Evolutionary conservation across 2,329 filamentous ascomycete genomes (phyloP).

Genomic region (Talaromyces verruculosus): DNA sequence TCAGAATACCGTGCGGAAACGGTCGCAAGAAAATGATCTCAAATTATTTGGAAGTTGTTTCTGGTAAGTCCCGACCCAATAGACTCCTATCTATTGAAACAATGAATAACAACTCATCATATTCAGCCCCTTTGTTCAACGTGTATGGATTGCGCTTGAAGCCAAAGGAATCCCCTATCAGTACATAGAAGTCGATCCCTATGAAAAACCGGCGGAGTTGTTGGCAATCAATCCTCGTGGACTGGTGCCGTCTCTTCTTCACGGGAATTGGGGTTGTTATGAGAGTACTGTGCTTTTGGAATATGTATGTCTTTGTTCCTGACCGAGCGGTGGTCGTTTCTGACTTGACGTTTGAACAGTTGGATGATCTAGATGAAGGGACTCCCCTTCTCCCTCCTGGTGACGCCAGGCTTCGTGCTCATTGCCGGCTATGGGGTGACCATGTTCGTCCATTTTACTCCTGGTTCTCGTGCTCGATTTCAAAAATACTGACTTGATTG

Average conservation of each 20-base stretch:
- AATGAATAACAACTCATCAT: conserved; percentile 13
- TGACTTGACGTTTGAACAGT: conserved; percentile 43
- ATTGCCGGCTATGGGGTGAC: conserved; percentile 76
- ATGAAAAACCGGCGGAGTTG: conserved; percentile 63
- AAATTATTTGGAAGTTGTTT: conserved; percentile 83
- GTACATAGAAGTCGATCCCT: conserved; percentile 82
- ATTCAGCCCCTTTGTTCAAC: conserved; percentile 74
- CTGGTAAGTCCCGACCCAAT: conserved; percentile 57
- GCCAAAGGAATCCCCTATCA: conserved; percentile 76
- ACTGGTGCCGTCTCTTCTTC: conserved; percentile 71
- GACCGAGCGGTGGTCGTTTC: neutral
- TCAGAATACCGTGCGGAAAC: conserved; percentile 66
- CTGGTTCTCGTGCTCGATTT: neutral
- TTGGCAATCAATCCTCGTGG: conserved; percentile 75
- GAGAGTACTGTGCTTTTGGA: conserved; percentile 81
- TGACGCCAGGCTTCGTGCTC: conserved; percentile 66
- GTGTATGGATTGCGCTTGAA: conserved; percentile 86
- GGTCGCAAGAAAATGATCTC: conserved; percentile 67
- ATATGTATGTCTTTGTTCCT: conserved; percentile 60
- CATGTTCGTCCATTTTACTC: conserved; percentile 15
- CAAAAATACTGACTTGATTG: neutral
- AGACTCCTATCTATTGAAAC: conserved; percentile 20
- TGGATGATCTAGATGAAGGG: conserved; percentile 69
- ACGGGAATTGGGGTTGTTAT: conserved; percentile 78
- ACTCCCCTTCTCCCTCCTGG: conserved; percentile 63